Evolutionary conservation across 495 filamentous ascomycete genomes (phyloP).

Genomic region (Amphirosellinia nigrospora): DNA sequence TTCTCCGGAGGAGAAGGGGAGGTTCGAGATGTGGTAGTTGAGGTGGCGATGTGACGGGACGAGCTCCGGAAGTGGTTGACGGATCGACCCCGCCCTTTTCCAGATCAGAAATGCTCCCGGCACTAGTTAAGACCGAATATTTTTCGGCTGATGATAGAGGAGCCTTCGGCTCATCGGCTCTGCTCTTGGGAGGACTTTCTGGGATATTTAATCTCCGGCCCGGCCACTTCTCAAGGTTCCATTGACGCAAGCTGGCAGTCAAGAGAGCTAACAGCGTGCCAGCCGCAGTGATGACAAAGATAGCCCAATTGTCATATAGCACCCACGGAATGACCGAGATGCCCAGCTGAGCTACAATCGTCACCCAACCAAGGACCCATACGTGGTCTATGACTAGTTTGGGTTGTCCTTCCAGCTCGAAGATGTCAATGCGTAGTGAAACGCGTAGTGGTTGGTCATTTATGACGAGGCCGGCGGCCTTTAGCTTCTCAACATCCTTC

Average conservation of each 20-base stretch:
- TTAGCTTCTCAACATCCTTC: not conserved
- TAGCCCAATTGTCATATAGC: constrained; percentile 47
- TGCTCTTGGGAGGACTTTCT: not conserved
- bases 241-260: constrained; percentile 48
- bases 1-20: no score
- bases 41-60: no score
- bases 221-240: constrained; percentile 55
- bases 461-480: no score
- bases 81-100: no score
- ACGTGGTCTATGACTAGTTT: not conserved
- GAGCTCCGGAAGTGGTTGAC: no score
- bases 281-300: constrained; percentile 45
- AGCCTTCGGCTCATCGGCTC: no score
- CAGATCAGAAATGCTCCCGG: no score
- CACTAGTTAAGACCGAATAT: no score
- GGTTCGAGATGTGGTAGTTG: no score
- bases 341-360: constrained; percentile 46
- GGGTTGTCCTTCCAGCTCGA: not conserved
- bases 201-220: constrained; percentile 10
- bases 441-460: not conserved
- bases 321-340: constrained; percentile 50
- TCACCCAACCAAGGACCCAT: not conserved
- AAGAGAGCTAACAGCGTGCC: constrained; percentile 45
- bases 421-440: not conserved
- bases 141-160: no score